Conservation (phyloP, 371 early-diverging fungal species). For the Apophysomyces variabilis region DNA sequence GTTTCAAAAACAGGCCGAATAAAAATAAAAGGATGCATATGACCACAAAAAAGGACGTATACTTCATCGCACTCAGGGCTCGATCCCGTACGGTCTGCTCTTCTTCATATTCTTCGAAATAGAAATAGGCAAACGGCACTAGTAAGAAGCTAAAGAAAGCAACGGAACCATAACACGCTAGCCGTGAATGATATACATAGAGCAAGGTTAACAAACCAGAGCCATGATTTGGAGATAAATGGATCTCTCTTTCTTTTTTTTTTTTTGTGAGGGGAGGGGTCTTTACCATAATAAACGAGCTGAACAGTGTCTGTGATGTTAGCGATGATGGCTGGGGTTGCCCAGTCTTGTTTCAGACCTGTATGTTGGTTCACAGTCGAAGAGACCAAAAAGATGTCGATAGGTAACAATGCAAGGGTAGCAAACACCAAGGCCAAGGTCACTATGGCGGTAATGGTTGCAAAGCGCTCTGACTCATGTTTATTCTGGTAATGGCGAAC, state of each 20-base stretch:
- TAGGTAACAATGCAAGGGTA: slow-evolving; percentile 61
- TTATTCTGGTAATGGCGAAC: slow-evolving; percentile 62
- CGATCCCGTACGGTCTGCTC: slow-evolving; percentile 36
- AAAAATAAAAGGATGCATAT: slow-evolving; percentile 48
- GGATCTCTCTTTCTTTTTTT: too few species aligned
- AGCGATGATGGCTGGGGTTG: slow-evolving; percentile 55
- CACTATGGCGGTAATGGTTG: slow-evolving; percentile 55
- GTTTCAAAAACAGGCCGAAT: slow-evolving; percentile 53
- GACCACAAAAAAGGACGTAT: slow-evolving; percentile 59
- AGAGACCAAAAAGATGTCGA: slow-evolving; percentile 74
- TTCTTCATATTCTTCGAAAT: slow-evolving; percentile 66
- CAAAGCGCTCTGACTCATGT: slow-evolving; percentile 60
- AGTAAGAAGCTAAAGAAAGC: slow-evolving; percentile 56
- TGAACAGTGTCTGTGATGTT: slow-evolving; percentile 48
- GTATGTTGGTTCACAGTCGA: slow-evolving; percentile 59
- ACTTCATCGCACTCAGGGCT: slow-evolving; percentile 49
- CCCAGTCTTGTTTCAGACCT: slow-evolving; percentile 70
- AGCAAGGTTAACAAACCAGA: slow-evolving; percentile 12
- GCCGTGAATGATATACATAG: too few species aligned
- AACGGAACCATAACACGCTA: slow-evolving; percentile 58
- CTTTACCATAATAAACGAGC: slow-evolving; percentile 61
- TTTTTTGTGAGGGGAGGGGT: too few species aligned
- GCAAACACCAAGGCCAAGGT: slow-evolving; percentile 59
- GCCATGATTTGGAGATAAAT: too few species aligned
- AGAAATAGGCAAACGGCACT: slow-evolving; percentile 72